Percentiles rank a stretch among this genome's conserved stretches.
These are phyloP conservation scores for Ascochyta rabiei DNA, from an alignment of 2,329 filamentous ascomycete genomes.

Conservation along the genomic window DNA sequence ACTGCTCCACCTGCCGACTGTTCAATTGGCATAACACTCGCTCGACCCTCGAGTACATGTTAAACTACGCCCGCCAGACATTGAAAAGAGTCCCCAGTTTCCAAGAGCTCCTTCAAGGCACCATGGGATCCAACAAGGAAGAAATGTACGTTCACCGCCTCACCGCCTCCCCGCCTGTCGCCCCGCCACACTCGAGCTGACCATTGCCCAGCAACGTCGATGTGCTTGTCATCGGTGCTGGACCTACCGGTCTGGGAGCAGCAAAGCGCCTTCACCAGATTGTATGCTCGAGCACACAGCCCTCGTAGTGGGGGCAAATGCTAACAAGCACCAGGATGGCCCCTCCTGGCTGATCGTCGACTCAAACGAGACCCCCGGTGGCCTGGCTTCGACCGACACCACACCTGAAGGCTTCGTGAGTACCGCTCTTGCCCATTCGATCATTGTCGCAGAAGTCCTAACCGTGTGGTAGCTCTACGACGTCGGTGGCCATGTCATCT, in stretches of 20 bases:
- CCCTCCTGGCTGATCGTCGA: conserved; percentile 97
- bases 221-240: conserved; percentile 96
- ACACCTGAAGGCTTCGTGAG: conserved; percentile 96
- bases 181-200: conserved; percentile 25
- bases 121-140: conserved; percentile 49
- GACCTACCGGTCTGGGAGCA: conserved; percentile 95
- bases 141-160: conserved; percentile 50
- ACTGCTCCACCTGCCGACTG: conserved; percentile 22
- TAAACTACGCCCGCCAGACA: conserved; percentile 47
- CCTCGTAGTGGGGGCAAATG: conserved; percentile 23
- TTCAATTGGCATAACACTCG: conserved; percentile 22
- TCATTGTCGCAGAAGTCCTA: conserved; percentile 17
- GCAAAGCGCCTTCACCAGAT: conserved; percentile 98
- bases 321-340: conserved; percentile 67
- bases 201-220: conserved; percentile 75
- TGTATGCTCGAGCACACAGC: conserved; percentile 60
- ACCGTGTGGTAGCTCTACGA: conserved; percentile 76
- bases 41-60: conserved; percentile 42
- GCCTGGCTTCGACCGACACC: conserved; percentile 92
- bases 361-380: conserved; percentile 87
- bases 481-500: conserved; percentile 97
- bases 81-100: conserved; percentile 51
- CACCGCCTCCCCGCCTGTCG: conserved; percentile 34
- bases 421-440: conserved; percentile 42
- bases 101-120: conserved; percentile 49